Conservation (phyloP, 345 rosid species). For the Sonneratia caseolaris region DNA sequence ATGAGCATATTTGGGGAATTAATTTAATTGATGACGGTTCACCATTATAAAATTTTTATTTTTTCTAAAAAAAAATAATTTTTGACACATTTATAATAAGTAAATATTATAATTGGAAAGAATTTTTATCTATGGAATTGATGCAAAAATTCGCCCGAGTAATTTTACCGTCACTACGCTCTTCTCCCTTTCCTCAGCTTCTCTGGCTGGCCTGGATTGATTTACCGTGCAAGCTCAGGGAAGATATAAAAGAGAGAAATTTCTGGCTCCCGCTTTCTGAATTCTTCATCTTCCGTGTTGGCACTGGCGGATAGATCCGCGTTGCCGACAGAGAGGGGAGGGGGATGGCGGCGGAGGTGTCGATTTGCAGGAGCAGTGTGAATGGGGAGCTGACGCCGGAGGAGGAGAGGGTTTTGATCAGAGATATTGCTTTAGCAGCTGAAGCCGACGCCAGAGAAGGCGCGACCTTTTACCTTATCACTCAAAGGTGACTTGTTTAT, state of each 20-base stretch:
- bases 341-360: constrained; percentile 50
- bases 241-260: no score
- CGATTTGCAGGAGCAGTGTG: constrained; percentile 39
- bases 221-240: no score
- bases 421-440: constrained; percentile 81
- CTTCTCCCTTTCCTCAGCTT: neutral
- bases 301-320: neutral
- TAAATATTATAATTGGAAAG: no score
- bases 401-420: constrained; percentile 83
- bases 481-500: constrained; percentile 42
- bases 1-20: no score
- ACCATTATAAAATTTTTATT: no score
- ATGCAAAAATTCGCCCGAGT: no score
- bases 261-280: neutral
- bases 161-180: neutral
- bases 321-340: neutral
- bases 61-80: no score
- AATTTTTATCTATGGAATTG: no score
- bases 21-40: no score
- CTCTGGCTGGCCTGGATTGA: neutral
- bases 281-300: neutral
- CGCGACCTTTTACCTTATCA: constrained; percentile 68
- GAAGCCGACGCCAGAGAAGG: constrained; percentile 85
- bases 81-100: no score
- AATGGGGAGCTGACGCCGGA: constrained; percentile 62